Base-by-base conservation (phyloP, 306 rosid genomes). In the Castanospermum australe region DNA sequence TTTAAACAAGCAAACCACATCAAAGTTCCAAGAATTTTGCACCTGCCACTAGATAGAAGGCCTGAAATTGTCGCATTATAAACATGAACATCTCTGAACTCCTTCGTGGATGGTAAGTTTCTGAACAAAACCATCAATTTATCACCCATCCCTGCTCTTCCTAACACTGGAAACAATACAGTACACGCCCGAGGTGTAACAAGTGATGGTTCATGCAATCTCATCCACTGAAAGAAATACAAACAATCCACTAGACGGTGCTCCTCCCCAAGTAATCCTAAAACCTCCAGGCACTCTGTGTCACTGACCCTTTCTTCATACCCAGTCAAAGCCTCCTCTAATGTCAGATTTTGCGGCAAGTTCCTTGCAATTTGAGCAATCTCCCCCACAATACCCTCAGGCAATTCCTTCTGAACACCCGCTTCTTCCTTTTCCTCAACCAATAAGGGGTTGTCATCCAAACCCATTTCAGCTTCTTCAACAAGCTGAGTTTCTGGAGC, bases 151-250 rank as follows among this genome's bases (percentile, higher is more conserved):
- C 90, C 82, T 55, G 92, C 95, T 84, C 87, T 91, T 52, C 94
- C 99, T 86, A 94, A 47, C 86, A 85, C 25, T 0, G 97, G 95
- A 77, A 94, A 92, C 87, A 94, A 76, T 60, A 88, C 55, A 14
- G 90, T 83, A 79, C 89, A 94, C 5, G 90, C 88, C 63, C 89
- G 80, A n/a, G 92, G 85, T 3, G 95, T 84, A 47, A 92, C 81
- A 24, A 91, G 84, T 8, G 84, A 80, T 33, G 90, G 92, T 54
- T 95, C 97, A 79, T 90, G 95, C 74, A 87, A 66, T 66, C 90
- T 84, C 98, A 92, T 95, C 99, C 99, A 95, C 87, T 87, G 98
- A 79, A 86, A 95, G 67, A 95, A 92, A 77, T 89, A 86, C 90
- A 94, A 81, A 72, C 94, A 94, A 77, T 83, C 73, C 64, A 82